These are phyloP conservation scores for Verticillium nubilum DNA, from an alignment of 2,329 filamentous ascomycete species.

Conservation along the genomic window DNA sequence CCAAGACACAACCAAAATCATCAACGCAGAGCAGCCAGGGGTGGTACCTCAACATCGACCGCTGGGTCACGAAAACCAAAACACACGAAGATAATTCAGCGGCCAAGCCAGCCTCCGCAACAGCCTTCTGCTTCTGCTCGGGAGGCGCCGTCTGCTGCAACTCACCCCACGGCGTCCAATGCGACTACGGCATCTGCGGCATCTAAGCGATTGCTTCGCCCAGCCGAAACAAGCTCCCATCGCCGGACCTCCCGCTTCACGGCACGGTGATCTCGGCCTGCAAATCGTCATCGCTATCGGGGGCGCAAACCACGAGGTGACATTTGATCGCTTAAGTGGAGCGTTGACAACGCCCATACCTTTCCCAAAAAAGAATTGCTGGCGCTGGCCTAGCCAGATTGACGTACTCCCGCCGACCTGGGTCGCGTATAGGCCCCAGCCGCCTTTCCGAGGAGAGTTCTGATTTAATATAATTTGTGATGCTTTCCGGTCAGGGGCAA, in stretches of 20 bases:
- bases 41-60: not conserved
- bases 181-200: constrained; percentile 22
- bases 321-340: not conserved
- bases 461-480: not conserved
- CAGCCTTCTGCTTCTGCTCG: constrained; percentile 19
- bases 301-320: not conserved
- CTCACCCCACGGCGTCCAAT: constrained; percentile 14
- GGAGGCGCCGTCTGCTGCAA: constrained; percentile 22
- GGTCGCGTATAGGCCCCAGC: not conserved
- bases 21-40: constrained; percentile 1
- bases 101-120: not conserved
- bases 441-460: not conserved
- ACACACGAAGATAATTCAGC: constrained; percentile 1
- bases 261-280: not conserved
- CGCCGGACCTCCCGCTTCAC: not conserved
- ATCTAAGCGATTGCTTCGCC: constrained; percentile 11
- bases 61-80: not conserved
- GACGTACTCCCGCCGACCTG: not conserved
- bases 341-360: not conserved
- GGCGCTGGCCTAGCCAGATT: not conserved
- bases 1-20: not conserved
- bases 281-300: not conserved
- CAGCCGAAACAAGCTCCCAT: not conserved
- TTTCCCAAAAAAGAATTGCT: not conserved
- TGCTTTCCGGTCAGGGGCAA: not conserved